Evolutionary conservation across 2,329 filamentous ascomycete species (phyloP), one percentile per base, ranked within the genome.

Genomic region (Clonostachys sp.): DNA sequence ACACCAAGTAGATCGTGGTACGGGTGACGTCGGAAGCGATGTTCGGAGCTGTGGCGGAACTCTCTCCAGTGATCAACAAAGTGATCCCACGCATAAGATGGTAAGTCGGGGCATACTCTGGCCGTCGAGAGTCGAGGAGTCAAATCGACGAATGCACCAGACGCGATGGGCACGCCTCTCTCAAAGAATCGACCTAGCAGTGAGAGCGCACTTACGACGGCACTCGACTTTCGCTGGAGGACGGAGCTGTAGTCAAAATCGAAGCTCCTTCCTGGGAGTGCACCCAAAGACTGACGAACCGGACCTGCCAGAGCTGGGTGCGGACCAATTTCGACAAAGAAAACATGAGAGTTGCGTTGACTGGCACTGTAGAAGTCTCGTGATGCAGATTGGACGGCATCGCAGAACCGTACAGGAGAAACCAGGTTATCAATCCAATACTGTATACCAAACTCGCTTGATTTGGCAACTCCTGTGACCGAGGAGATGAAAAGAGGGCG

Each of bases 111-210:
- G 54, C 8, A 30, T 9, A 30, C 24, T 30, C 6, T 30, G 8
- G 24, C 24, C 17, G 14, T 41, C 4, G 24, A 68, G 52, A 34
- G 71, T 67, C 12, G 55, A 30, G 24, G 24, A 30, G 9, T 10
- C 24, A 30, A 10, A 30, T 30, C 24, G 24, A 7, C 24, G 6
- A 24, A 8, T 24, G 24, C 24, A 24, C 24, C 24, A 24, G 24
- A 24, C 24, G 24, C 24, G 24, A 24, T 24, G 24, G 24, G 24
- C 24, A 24, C 24, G 24, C 3, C 24, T 30, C 24, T 30, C 9
- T 30, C 24, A 30, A 30, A 30, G 24, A 30, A 10, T 30, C 24
- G 9, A 30, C 24, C 24, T 4, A 30, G 8, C 3, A 30, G 24
- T 9, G 24, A 30, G 9, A 30, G 24, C 9, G 24, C 24, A 10